A percentile compares a stretch with the other conserved stretches of the same genome.
Evolutionary conservation across 139 green algal genomes (phyloP).

Genomic region (Chlamydomonas sp.): DNA sequence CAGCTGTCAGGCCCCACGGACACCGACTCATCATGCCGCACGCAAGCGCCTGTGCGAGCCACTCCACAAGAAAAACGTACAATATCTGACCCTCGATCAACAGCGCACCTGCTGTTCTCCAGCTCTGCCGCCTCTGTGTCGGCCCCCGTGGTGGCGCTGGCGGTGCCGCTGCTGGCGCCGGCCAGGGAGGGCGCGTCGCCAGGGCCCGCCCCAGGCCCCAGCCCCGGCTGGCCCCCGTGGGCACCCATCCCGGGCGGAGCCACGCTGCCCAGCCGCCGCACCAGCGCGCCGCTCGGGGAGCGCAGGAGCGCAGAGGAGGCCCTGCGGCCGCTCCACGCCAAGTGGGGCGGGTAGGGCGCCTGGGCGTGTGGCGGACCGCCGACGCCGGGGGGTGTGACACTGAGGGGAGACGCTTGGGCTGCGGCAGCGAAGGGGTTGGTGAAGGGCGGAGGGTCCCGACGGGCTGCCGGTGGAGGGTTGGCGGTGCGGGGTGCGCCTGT

Average conservation of each 20-base stretch:
- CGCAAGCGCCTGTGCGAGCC: too few species aligned
- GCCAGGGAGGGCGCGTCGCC: too few species aligned
- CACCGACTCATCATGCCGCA: too few species aligned
- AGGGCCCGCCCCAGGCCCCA: background rate
- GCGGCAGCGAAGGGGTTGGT: too few species aligned
- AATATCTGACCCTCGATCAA: too few species aligned
- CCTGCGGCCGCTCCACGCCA: background rate
- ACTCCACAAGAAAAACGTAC: too few species aligned
- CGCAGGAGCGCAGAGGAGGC: constrained; percentile 16
- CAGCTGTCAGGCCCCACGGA: too few species aligned
- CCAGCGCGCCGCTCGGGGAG: background rate
- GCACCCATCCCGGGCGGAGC: background rate
- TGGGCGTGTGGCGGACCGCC: background rate
- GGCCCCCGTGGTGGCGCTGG: background rate
- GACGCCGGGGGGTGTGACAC: too few species aligned
- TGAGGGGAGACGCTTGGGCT: too few species aligned
- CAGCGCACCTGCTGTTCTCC: constrained; percentile 26
- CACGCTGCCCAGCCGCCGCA: constrained; percentile 5
- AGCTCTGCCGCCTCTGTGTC: constrained; percentile 21
- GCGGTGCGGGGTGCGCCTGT: too few species aligned
- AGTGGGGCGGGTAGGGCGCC: background rate
- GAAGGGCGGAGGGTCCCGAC: too few species aligned
- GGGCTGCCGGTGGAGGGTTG: too few species aligned
- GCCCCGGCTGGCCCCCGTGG: background rate
- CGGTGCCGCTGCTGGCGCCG: background rate